phyloP scores from a whole-genome alignment of 176 grass and related monocot genomes.

The Hyparrhenia diplandra region DNA sequence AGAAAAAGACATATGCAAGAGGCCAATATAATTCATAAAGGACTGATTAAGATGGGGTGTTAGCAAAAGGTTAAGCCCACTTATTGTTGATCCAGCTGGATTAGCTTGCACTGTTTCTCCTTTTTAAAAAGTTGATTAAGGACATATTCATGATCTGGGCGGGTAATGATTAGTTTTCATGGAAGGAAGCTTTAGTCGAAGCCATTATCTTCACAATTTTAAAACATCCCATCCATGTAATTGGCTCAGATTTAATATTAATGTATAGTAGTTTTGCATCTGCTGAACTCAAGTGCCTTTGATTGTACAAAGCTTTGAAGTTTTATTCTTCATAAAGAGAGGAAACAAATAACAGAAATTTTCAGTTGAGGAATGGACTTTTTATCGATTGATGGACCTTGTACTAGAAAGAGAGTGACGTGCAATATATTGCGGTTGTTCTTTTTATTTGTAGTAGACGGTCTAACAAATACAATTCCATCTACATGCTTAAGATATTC shows the following conservation, averaged over 20 bases:
- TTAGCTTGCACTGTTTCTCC: conserved; percentile 28
- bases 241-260: conserved; percentile 3
- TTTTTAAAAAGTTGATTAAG: conserved; percentile 49
- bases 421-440: background rate
- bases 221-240: background rate
- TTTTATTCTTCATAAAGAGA: background rate
- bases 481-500: background rate
- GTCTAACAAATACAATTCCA: background rate
- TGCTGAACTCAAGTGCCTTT: background rate
- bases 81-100: conserved; percentile 42
- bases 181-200: conserved; percentile 21
- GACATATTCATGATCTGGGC: conserved; percentile 41
- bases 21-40: background rate
- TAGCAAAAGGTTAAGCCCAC: conserved; percentile 42
- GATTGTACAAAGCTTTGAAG: background rate
- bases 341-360: background rate
- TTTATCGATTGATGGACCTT: background rate
- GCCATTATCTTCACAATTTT: conserved; percentile 21
- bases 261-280: background rate
- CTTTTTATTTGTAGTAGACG: background rate
- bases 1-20: background rate
- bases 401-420: background rate
- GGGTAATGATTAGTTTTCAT: conserved; percentile 34
- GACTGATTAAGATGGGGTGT: conserved; percentile 24
- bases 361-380: background rate